These are phyloP conservation scores for Plectosphaerella plurivora DNA, from an alignment of 2,329 filamentous ascomycete species.

Conservation along the genomic window DNA sequence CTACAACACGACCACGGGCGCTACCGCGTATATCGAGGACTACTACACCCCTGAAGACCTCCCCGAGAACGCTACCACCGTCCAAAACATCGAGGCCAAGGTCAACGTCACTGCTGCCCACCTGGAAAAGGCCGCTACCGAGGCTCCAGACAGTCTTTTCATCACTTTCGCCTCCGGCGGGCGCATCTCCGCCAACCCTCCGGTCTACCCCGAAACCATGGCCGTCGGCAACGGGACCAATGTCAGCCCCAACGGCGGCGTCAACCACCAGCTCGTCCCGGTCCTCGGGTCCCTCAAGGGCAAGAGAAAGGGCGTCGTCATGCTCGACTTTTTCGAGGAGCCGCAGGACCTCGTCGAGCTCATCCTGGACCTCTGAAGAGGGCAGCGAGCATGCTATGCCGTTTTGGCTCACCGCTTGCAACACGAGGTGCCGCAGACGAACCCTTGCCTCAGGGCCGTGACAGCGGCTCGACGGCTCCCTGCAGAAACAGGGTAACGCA, in stretches of 20 bases:
- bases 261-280: not conserved
- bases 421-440: too few species aligned
- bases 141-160: not conserved
- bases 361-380: not conserved
- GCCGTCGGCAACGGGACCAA: not conserved
- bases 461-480: not conserved
- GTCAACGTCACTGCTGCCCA: not conserved
- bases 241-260: not conserved
- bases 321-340: not conserved
- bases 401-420: not conserved
- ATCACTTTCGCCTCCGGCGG: not conserved
- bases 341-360: not conserved
- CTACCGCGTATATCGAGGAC: not conserved
- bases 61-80: not conserved
- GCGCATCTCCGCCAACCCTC: not conserved
- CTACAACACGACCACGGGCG: not conserved
- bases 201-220: not conserved
- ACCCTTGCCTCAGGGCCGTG: not conserved
- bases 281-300: not conserved
- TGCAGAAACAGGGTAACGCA: not conserved
- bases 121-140: not conserved
- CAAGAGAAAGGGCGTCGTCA: not conserved
- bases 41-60: not conserved
- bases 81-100: not conserved
- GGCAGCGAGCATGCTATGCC: not conserved